Evolutionary conservation across 2,329 filamentous ascomycete species (phyloP), one percentile per base, ranked within the genome.

Genomic region (Claviceps capensis): DNA sequence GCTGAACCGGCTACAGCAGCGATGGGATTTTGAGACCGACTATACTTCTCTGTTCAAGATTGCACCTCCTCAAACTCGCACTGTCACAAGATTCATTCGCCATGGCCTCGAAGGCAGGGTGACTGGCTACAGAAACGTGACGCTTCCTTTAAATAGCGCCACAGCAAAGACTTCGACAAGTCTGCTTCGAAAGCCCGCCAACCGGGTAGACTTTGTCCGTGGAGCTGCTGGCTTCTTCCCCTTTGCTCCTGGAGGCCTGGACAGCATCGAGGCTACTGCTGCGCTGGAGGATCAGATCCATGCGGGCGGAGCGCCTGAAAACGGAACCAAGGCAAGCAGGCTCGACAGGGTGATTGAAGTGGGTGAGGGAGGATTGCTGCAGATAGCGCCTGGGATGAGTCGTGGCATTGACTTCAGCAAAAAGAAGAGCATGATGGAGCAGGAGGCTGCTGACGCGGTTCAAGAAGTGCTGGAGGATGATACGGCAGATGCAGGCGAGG

Each of bases 141-240:
- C 93, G 1, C 82, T 97, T 8, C 88, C 91, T 5, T 88, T 88
- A 37, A 86, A 83, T 61, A 94, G 86, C 61, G 88, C 86, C 16
- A 96, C 87, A 16, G 91, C 89, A 47, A 98, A 96, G 70, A 95
- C 95, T 63, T 96, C 89, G 2, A 97, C 90, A 0, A 95, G 89
- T 5, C 74, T 96, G 42, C 72, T 86, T 16, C 80, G 93, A 46
- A 94, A 94, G 63, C 91, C 91, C 3, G 91, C 88, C 14, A 83
- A 82, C 53, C 80, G 87, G 56, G 88, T 87, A 34, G 90, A 97
- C 48, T 95, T 97, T 67, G 90, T 97, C 13, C 79, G 91, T 55
- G 93, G 93, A 14, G 90, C 86, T 38, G 88, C 90, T 7, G 91
- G 91, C 0, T 96, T 94, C 70, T 94, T 95, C 54, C 91, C 91